phyloP scores from a whole-genome alignment of 1,284 basidiomycete genomes.

The Uromyces viciae-fabae region DNA sequence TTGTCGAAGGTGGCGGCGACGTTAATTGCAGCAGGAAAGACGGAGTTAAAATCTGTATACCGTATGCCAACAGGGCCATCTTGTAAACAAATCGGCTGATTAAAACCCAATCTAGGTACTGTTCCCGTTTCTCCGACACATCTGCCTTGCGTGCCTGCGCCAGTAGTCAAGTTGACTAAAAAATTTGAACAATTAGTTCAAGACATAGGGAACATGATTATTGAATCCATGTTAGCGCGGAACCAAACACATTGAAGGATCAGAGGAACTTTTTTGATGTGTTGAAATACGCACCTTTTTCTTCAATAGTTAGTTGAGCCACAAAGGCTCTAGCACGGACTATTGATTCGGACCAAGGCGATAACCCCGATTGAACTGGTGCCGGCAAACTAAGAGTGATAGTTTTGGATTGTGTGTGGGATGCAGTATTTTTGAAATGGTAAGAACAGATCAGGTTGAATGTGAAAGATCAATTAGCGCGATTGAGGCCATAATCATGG shows the following conservation, averaged over 20 bases:
- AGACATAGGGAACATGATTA: background rate
- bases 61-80: slow-evolving; percentile 53
- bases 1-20: slow-evolving; percentile 52
- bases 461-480: background rate
- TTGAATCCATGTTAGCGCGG: background rate
- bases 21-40: slow-evolving; percentile 53
- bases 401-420: background rate
- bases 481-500: background rate
- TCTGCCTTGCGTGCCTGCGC: slow-evolving; percentile 18
- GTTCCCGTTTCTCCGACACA: slow-evolving; percentile 37
- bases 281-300: slow-evolving; percentile 25
- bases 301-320: slow-evolving; percentile 36
- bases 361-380: slow-evolving; percentile 19
- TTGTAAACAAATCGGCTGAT: slow-evolving; percentile 51
- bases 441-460: background rate
- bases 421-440: background rate
- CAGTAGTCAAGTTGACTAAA: slow-evolving; percentile 42
- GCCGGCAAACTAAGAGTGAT: slow-evolving; percentile 19
- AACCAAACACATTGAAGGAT: background rate
- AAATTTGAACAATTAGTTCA: background rate
- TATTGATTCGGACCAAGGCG: slow-evolving; percentile 16
- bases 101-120: slow-evolving; percentile 50
- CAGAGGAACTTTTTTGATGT: background rate
- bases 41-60: slow-evolving; percentile 50
- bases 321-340: slow-evolving; percentile 35